Percentiles rank a stretch among this genome's conserved stretches.
These are phyloP conservation scores for Rhizophagus prolifer DNA, from an alignment of 192 early-diverging fungal species.

Conservation along the genomic window DNA sequence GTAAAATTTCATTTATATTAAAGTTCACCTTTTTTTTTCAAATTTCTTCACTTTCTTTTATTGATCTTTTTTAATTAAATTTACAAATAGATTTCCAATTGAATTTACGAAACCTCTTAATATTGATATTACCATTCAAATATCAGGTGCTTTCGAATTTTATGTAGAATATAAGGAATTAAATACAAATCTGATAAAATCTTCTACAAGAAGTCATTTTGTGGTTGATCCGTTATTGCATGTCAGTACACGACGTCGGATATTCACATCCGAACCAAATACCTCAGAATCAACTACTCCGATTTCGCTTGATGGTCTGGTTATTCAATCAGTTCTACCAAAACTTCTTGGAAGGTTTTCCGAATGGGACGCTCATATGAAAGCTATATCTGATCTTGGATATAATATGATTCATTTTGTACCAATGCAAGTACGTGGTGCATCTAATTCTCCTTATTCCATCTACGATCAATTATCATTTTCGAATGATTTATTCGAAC, in stretches of 20 bases:
- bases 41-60: constrained; percentile 1
- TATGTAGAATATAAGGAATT: constrained; percentile 64
- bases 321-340: constrained; percentile 87
- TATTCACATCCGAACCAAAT: constrained; percentile 19
- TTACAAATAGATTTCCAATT: constrained; percentile 43
- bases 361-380: constrained; percentile 74
- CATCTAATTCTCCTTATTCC: constrained; percentile 96
- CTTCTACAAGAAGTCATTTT: constrained; percentile 64
- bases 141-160: constrained; percentile 87
- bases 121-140: constrained; percentile 56
- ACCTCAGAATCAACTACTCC: constrained; percentile 31
- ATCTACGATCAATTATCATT: constrained; percentile 94
- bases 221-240: constrained; percentile 86
- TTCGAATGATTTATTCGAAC: constrained; percentile 82
- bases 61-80: constrained; percentile 9
- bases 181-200: constrained; percentile 16
- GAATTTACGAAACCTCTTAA: constrained; percentile 56
- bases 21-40: background rate
- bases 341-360: constrained; percentile 92
- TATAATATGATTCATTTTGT: constrained; percentile 99
- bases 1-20: constrained; percentile 35
- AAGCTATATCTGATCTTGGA: constrained; percentile 67
- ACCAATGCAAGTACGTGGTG: constrained; percentile 86
- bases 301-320: constrained; percentile 86
- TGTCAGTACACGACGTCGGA: constrained; percentile 39